phyloP scores from a whole-genome alignment of 2,329 filamentous ascomycete species.

The Sporothrix globosa region DNA sequence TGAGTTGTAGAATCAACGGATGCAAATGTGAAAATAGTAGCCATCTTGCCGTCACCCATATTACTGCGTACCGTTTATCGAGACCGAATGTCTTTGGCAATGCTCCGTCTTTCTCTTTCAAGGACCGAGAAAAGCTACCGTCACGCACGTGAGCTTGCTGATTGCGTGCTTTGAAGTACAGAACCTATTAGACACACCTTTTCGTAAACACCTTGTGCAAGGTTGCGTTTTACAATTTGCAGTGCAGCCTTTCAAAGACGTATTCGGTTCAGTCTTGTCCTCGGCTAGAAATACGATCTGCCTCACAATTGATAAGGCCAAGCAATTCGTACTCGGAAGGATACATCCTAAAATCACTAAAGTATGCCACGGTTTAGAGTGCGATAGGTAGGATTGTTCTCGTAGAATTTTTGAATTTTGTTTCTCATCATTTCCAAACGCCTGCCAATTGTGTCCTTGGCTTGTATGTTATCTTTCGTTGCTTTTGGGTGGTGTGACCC shows the following conservation, averaged over 20 bases:
- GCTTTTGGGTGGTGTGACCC: conserved; percentile 21
- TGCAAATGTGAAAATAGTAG: background rate
- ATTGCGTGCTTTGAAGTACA: conserved; percentile 6
- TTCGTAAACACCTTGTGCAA: no score
- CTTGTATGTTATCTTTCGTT: conserved; percentile 14
- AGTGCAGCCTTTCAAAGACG: background rate
- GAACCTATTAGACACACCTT: no score
- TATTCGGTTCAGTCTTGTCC: background rate
- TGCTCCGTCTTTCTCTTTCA: no score
- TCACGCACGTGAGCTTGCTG: background rate
- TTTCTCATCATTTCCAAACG: background rate
- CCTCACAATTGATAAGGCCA: background rate
- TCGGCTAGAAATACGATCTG: background rate
- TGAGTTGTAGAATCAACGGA: background rate
- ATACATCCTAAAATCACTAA: background rate
- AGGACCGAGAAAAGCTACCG: background rate
- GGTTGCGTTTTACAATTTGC: background rate
- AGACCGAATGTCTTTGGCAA: no score
- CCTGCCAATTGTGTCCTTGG: background rate
- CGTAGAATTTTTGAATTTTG: conserved; percentile 1
- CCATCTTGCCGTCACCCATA: background rate
- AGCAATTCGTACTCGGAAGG: background rate
- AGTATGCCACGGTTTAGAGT: no score
- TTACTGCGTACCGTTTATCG: no score
- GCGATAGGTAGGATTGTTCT: background rate